Evolutionary conservation across 2,329 filamentous ascomycete genomes (phyloP), one percentile per base, ranked within the genome.

Genomic region (Xylariaceae sp.): DNA sequence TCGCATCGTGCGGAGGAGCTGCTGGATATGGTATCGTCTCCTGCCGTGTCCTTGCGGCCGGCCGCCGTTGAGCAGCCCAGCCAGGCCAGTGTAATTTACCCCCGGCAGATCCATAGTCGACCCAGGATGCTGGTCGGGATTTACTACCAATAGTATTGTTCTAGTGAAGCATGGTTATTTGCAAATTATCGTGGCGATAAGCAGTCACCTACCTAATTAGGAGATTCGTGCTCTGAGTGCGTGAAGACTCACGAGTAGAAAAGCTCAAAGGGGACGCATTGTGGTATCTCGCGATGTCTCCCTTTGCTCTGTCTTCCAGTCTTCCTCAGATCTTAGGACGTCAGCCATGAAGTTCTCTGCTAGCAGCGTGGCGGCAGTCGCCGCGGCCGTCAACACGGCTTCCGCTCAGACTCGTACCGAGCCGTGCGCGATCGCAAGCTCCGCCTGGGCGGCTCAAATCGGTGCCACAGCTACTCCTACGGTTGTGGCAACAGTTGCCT

Each of bases 401-500:
- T 53, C 46, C 23, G 58, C 58, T 46, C 23, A 40, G 20, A 63
- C 62, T 6, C 49, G 59, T 2, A 67, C 65, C 6, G 62, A 64
- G 51, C 60, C 67, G 16, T 70, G 67, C 46, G 67, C 66, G 1
- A 43, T 64, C 39, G 67, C 69, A 26, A 70, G 67, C 45, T 55
- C 66, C 1, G 57, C 64, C 4, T 70, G 67, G 67, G 63, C 66
- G 3, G 54, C 63, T 18, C 66, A 69, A 55, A 62, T 62, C 30
- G 46, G 50, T 13, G 61, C 66, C 5, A 66, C 65, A 15, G 63
- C 66, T 2, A 69, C 66, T 9, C 70, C 70, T 0, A 70, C 64
- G 1, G 64, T 77, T 13, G 67, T 72, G 33, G 74, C 75, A 2
- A 59, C 56, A 18, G 51, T 76, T 6, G 75, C 75, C 0, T 64